Evolutionary conservation across 2,329 filamentous ascomycete genomes (phyloP).

Genomic region (Clonostachys chloroleuca): DNA sequence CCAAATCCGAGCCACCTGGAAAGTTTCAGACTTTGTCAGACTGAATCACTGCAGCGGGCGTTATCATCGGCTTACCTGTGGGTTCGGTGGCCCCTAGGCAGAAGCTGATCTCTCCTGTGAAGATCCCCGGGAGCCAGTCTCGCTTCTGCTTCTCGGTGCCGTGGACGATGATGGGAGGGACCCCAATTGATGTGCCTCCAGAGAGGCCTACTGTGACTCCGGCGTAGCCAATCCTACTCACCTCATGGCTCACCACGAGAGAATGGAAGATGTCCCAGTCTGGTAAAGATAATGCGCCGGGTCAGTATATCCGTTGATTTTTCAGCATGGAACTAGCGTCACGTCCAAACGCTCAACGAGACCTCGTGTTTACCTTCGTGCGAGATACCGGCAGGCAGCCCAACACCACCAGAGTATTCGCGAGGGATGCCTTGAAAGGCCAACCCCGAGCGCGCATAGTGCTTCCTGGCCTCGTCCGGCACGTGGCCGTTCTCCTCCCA

Average conservation of each 20-base stretch:
- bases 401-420: slow-evolving; percentile 32
- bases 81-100: slow-evolving; percentile 12
- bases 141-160: slow-evolving; percentile 52
- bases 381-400: slow-evolving; percentile 14
- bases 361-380: not conserved
- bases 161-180: slow-evolving; percentile 58
- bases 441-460: slow-evolving; percentile 31
- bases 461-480: slow-evolving; percentile 30
- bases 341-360: too few relatives aligned
- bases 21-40: too few relatives aligned
- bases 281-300: too few relatives aligned
- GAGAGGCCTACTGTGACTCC: slow-evolving; percentile 54
- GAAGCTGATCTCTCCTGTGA: slow-evolving; percentile 6
- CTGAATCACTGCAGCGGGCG: not conserved
- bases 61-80: slow-evolving; percentile 1
- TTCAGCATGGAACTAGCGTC: too few relatives aligned
- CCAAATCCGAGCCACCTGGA: slow-evolving; percentile 43
- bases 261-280: slow-evolving; percentile 54
- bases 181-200: slow-evolving; percentile 58
- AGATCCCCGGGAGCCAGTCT: slow-evolving; percentile 4
- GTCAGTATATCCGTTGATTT: too few relatives aligned
- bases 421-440: slow-evolving; percentile 25
- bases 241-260: slow-evolving; percentile 51
- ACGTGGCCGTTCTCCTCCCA: slow-evolving; percentile 58
- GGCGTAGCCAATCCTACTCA: slow-evolving; percentile 42